Conservation (phyloP, 2,329 filamentous ascomycete genomes). For the Ilyonectria robusta region DNA sequence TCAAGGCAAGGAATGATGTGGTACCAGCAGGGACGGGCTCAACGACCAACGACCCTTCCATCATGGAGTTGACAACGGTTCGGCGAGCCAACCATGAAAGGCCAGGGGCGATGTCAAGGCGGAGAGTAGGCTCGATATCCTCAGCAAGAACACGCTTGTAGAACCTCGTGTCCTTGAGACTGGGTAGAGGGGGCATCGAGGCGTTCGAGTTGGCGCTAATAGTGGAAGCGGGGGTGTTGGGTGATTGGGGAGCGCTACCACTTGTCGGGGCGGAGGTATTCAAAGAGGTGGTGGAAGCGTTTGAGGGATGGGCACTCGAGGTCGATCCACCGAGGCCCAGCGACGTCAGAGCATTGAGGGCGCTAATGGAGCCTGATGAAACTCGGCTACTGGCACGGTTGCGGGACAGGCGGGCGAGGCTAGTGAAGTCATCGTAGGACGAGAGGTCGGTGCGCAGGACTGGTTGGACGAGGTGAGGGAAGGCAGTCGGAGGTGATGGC, state of each 20-base stretch:
- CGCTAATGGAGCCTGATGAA: slow-evolving; percentile 77
- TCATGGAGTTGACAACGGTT: slow-evolving; percentile 85
- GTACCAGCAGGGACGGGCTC: slow-evolving; percentile 82
- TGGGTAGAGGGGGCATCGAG: slow-evolving; percentile 60
- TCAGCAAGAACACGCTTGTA: slow-evolving; percentile 92
- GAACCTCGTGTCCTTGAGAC: slow-evolving; percentile 91
- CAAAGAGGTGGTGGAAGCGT: slow-evolving; percentile 73
- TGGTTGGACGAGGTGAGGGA: slow-evolving; percentile 86
- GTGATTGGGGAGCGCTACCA: slow-evolving; percentile 70
- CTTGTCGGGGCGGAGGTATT: slow-evolving; percentile 63
- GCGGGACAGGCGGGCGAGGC: slow-evolving; percentile 79
- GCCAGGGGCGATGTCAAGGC: slow-evolving; percentile 89
- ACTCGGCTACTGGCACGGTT: slow-evolving; percentile 74
- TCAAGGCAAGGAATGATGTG: slow-evolving; percentile 63
- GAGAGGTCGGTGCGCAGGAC: slow-evolving; percentile 86
- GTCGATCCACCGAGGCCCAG: slow-evolving; percentile 62
- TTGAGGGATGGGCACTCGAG: slow-evolving; percentile 66
- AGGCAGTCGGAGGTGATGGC: slow-evolving; percentile 74
- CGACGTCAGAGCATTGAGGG: slow-evolving; percentile 60
- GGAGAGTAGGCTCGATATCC: slow-evolving; percentile 94
- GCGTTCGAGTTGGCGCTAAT: slow-evolving; percentile 61
- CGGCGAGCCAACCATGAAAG: slow-evolving; percentile 94
- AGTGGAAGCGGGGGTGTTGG: slow-evolving; percentile 69
- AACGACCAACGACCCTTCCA: slow-evolving; percentile 88
- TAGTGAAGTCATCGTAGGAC: slow-evolving; percentile 88